phyloP scores from a whole-genome alignment of 306 rosid species.

The Acacia confusa region DNA sequence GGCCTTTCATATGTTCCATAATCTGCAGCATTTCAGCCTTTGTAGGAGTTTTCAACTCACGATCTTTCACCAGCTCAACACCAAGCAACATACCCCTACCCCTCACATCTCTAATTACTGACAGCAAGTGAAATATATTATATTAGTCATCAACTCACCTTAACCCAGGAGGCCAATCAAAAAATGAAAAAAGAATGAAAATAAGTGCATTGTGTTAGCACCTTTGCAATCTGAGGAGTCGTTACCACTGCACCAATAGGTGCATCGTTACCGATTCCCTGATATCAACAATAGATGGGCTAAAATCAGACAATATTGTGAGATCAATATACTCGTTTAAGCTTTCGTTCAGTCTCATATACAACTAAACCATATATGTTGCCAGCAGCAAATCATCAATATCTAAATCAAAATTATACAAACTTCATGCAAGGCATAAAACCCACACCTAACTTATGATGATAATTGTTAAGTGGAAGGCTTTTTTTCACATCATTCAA shows the following conservation, averaged over 20 bases:
- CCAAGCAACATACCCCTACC: conserved; percentile 58
- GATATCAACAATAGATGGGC: not conserved
- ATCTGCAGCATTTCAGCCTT: conserved; percentile 39
- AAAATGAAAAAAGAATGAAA: conserved; percentile 14
- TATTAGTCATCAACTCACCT: not conserved
- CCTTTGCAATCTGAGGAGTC: conserved; percentile 49
- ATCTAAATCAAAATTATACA: not conserved
- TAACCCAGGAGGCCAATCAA: not conserved
- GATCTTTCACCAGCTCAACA: conserved; percentile 47
- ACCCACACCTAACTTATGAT: not conserved
- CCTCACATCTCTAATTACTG: conserved; percentile 55
- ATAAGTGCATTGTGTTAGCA: conserved; percentile 27
- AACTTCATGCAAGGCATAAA: too few relatives aligned
- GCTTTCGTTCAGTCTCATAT: conserved; percentile 3
- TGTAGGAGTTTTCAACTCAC: conserved; percentile 43
- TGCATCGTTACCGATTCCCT: conserved; percentile 58
- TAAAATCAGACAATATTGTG: not conserved
- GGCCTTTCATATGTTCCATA: conserved; percentile 49
- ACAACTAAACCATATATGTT: not conserved
- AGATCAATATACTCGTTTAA: not conserved
- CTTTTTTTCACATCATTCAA: too few relatives aligned
- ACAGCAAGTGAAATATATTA: not conserved
- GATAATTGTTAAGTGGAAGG: too few relatives aligned
- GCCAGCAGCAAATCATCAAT: not conserved
- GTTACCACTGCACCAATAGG: conserved; percentile 56